Conservation (phyloP, 768 basidiomycete genomes). For the Boletus sensibilis region DNA sequence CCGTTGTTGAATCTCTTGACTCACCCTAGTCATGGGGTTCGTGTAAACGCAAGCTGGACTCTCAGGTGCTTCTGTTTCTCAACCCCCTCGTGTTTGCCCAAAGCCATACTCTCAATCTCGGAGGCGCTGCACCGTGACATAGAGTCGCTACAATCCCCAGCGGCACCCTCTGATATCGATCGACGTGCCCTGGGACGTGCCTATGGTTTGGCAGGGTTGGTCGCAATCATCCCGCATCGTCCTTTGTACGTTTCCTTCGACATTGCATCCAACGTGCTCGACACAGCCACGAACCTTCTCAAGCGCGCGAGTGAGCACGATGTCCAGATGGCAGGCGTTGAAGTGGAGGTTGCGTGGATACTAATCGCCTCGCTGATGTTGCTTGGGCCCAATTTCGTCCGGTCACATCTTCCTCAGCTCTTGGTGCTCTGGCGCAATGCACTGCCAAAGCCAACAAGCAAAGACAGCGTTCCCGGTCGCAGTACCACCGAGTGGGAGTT, state of each 20-base stretch:
- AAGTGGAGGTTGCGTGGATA: conserved; percentile 95
- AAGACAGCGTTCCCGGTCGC: conserved; percentile 69
- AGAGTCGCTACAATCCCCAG: conserved; percentile 65
- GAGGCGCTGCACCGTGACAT: conserved; percentile 87
- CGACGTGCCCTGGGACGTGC: conserved; percentile 81
- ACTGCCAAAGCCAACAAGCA: conserved; percentile 89
- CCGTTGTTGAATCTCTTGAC: conserved; percentile 81
- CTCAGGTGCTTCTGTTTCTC: conserved; percentile 89
- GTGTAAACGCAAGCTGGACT: conserved; percentile 83
- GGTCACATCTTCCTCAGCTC: conserved; percentile 89
- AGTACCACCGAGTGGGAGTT: conserved; percentile 85
- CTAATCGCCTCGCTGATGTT: conserved; percentile 87
- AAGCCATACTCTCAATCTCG: conserved; percentile 70
- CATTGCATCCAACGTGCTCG: conserved; percentile 84
- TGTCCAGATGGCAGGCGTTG: conserved; percentile 72
- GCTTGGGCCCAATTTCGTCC: conserved; percentile 90
- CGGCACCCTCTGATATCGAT: conserved; percentile 67
- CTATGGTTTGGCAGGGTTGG: conserved; percentile 84
- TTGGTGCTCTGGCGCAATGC: conserved; percentile 97
- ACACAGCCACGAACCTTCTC: conserved; percentile 85
- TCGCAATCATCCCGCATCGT: conserved; percentile 80
- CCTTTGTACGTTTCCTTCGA: conserved; percentile 96
- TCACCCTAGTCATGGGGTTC: conserved; percentile 86
- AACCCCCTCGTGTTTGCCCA: conserved; percentile 81
- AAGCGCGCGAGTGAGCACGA: conserved; percentile 92